Base-by-base conservation (phyloP, 345 rosid species). In the Syzygium aqueum region DNA sequence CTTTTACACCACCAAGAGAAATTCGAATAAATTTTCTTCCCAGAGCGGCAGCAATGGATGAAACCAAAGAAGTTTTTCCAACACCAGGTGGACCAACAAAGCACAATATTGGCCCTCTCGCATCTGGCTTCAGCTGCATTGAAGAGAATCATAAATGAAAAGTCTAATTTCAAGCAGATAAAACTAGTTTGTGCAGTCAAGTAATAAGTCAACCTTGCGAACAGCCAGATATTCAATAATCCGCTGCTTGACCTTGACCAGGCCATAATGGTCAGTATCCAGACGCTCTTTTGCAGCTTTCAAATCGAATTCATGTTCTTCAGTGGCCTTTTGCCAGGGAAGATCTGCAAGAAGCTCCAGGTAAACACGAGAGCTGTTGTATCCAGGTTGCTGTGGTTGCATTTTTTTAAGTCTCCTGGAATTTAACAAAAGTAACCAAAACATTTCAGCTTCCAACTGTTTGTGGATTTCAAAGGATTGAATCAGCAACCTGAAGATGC, bases 321-420 rank as follows among this genome's bases (percentile, higher is more conserved):
- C 98, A 85, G 95, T 96, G 53, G 96, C 95, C 88, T 93, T 96
- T 89, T 97, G 92, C 99, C 99, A 97, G 50, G 99, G 99, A 82
- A 97, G 94, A 92, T 96, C 99, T 87, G 99, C 98, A 92, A 97
- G 95, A 89, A 97, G 95, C 92, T 97, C 99, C 91, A 97, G 93
- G 91, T 97, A 97, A 87, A 93, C 96, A 84, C 95, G 95, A 91
- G 99, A 97, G 91, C 99, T 97, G 91, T 90, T 97, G 91, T 97
- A 96, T 46, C 99, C 99, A 89, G 99, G 99, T 92, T 97, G 99
- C 90, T 97, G 99, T 65, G 99, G 99, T 91, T 95, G 99, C 99
- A 97, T 96, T 93, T 97, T 97, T 89, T 96, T 96, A 51, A 97
- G 97, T 92, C 98, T 93, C 98, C 99, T 97, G 91, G 91, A 90